These are phyloP conservation scores for Tolypocladium endophyticum DNA, from an alignment of 2,329 filamentous ascomycete species.

Conservation along the genomic window DNA sequence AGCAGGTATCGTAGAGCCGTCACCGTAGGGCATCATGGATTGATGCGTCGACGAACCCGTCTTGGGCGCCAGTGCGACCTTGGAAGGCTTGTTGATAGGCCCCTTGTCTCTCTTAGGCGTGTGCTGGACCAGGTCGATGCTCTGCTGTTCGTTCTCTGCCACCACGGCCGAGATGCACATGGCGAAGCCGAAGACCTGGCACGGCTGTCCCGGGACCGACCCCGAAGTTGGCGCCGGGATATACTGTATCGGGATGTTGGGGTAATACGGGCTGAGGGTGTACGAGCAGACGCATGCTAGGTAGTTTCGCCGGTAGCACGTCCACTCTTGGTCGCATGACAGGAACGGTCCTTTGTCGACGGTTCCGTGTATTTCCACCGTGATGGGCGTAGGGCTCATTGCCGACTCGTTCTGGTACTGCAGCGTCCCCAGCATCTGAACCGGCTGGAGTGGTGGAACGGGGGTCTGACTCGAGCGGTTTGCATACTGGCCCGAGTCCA, in stretches of 20 bases:
- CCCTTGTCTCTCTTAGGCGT: constrained; percentile 88
- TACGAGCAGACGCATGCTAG: constrained; percentile 79
- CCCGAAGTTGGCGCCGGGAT: constrained; percentile 18
- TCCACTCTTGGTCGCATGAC: constrained; percentile 67
- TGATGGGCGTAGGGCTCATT: constrained; percentile 35
- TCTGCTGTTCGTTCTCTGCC: constrained; percentile 63
- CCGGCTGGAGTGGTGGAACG: constrained; percentile 41
- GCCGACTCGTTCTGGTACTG: constrained; percentile 40
- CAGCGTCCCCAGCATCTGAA: constrained; percentile 48
- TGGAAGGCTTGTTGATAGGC: constrained; percentile 64
- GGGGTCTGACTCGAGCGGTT: constrained; percentile 17
- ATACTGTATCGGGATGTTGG: constrained; percentile 38
- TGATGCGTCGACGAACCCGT: constrained; percentile 43
- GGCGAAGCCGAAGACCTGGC: constrained; percentile 62
- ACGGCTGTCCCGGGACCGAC: constrained; percentile 31
- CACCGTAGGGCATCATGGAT: constrained; percentile 32
- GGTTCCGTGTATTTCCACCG: constrained; percentile 64
- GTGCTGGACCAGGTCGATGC: constrained; percentile 78
- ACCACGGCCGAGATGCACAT: constrained; percentile 80
- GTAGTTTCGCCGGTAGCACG: constrained; percentile 86
- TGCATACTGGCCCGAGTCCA: constrained; percentile 34
- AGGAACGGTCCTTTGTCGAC: constrained; percentile 88
- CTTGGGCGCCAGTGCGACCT: constrained; percentile 58
- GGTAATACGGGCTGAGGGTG: constrained; percentile 48
- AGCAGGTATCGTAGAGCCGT: constrained; percentile 17